phyloP scores from a whole-genome alignment of 2,329 filamentous ascomycete genomes.

The Aspergillus sp. region DNA sequence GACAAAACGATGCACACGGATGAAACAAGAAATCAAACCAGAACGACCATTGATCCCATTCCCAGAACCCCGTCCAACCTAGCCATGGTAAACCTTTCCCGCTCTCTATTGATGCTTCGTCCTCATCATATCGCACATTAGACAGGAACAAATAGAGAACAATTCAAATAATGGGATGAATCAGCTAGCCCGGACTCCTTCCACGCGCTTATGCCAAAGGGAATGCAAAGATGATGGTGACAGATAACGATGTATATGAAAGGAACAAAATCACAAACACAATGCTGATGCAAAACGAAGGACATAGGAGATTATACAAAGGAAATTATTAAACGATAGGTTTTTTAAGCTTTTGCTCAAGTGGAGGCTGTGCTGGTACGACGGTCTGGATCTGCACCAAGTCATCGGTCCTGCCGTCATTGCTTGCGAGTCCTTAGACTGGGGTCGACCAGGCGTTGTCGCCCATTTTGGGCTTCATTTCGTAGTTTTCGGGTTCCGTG shows the following conservation, averaged over 20 bases:
- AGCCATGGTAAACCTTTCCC: conserved; percentile 22
- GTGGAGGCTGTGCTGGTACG: neutral
- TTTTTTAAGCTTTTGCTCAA: neutral
- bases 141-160: conserved; percentile 10
- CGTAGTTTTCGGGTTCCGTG: conserved; percentile 68
- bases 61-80: conserved; percentile 20
- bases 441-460: conserved; percentile 38
- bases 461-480: conserved; percentile 53
- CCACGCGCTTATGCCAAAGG: conserved; percentile 21
- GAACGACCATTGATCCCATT: conserved; percentile 14
- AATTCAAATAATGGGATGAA: conserved; percentile 17
- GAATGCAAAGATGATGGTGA: conserved; percentile 21
- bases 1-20: conserved; percentile 7
- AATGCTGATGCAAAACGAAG: conserved; percentile 20
- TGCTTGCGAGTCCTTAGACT: conserved; percentile 21
- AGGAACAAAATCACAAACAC: conserved; percentile 11
- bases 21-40: conserved; percentile 12
- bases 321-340: conserved; percentile 2
- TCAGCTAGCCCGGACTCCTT: conserved; percentile 25
- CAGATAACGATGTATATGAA: conserved; percentile 15
- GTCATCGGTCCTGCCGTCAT: conserved; percentile 14
- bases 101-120: conserved; percentile 25
- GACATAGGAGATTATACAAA: conserved; percentile 17
- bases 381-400: conserved; percentile 3
- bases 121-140: conserved; percentile 22